Base-by-base conservation (phyloP, 495 filamentous ascomycete species). In the Penicillium daleae region DNA sequence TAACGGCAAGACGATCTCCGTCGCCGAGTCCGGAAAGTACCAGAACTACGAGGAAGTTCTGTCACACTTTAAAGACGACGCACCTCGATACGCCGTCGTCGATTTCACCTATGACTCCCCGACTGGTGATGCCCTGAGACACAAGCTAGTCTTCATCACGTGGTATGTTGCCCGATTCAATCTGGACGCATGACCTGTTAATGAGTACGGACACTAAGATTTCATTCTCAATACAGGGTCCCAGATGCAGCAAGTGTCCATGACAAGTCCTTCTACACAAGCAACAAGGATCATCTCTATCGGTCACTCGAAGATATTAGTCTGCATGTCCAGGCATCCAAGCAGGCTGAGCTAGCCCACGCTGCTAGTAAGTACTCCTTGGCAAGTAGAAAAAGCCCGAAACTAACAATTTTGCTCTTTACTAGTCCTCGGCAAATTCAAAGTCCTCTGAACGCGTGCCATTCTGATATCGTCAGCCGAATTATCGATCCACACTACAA, bases 231-330 rank as follows among this genome's bases (percentile, higher is more conserved):
- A 3, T 35, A 8, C 50, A 70, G 67, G 67, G 67, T 70, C 0
- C 67, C 67, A 0, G 67, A 67, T 51, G 51, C 15, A n/a, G 61
- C 67, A 6, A 55, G 53, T n/a, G 58, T 63, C 12, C 67, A 70
- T 46, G 67, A 70, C 21, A 62, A 60, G 8, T 44, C 64, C n/a
- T 70, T 67, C 59, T 67, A 65, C 56, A 62, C 62, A 5, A 40
- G 61, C 0, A 70, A 70, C 56, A 70, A 70, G 15, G 67, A 70
- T 52, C 67, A 70, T n/a, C 56, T 70, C 17, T 70, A 60, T 48
- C 44, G 62, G 7, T 35, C 59, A 0, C 56, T 70, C 26, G 37
- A 51, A 21, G 67, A 64, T 44, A 67, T 70, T 13, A 70, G 67
- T 46, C 59, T 70, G 7, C 67, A 70, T 65, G 65, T 70, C 12